Evolutionary conservation across 139 green algal genomes (phyloP).

Genomic region (Tetradesmus lagerheimii): DNA sequence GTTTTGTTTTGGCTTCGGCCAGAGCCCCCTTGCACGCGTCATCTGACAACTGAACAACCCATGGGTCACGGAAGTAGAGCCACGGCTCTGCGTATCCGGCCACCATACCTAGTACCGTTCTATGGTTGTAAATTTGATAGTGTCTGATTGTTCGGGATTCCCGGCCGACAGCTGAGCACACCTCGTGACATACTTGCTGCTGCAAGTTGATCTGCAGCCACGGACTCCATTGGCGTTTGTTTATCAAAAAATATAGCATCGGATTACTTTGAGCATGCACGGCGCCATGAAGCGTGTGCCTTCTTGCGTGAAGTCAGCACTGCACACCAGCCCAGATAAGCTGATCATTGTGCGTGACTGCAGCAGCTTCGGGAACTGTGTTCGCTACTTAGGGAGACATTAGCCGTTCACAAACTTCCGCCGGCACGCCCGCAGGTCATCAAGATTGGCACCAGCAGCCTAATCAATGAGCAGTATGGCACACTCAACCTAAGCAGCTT

Average conservation of each 20-base stretch:
- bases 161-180: not conserved
- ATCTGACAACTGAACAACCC: not conserved
- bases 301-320: conserved; percentile 38
- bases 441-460: conserved; percentile 90
- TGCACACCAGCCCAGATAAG: conserved; percentile 45
- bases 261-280: not conserved
- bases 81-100: not conserved
- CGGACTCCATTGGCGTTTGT: not conserved
- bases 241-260: not conserved
- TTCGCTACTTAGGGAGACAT: not conserved
- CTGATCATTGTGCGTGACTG: conserved; percentile 46
- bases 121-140: too few relatives aligned
- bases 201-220: not conserved
- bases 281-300: conserved; percentile 25
- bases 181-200: not conserved
- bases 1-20: too few relatives aligned
- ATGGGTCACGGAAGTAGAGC: not conserved
- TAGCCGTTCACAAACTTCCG: not conserved
- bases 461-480: conserved; percentile 78
- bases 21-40: not conserved
- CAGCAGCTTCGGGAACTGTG: not conserved
- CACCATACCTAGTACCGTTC: too few relatives aligned
- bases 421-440: conserved; percentile 82
- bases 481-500: conserved; percentile 86
- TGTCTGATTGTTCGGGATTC: too few relatives aligned